Base-by-base conservation (phyloP, 2,329 filamentous ascomycete genomes). In the Neonectria coccinea region DNA sequence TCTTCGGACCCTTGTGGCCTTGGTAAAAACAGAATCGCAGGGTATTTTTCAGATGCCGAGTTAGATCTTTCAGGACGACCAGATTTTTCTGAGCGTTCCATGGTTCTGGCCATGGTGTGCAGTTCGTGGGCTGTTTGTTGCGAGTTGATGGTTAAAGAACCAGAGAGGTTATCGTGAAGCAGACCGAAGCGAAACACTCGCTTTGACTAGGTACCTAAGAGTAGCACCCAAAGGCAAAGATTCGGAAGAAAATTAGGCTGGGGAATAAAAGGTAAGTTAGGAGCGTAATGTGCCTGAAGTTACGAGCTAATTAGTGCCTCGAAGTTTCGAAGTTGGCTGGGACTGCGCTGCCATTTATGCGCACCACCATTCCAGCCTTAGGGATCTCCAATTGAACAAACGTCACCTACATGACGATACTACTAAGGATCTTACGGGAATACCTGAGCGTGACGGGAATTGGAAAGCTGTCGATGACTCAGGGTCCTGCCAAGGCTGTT, bases 331-430 rank as follows among this genome's bases (percentile, higher is more conserved):
- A 18, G n/a, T 42, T 11, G 16, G 39, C 8, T 42, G 16, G n/a
- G n/a, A 42, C 7, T 16, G 39, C n/a, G 39, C 39, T 42, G 39
- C n/a, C 39, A 42, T 42, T 42, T 42, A 42, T 42, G 39, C 39
- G 39, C n/a, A 42, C 39, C n/a, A 1, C 8, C n/a, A 20, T 18
- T 11, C 3, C 7, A 4, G n/a, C n/a, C 39, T 11, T n/a, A 2
- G 10, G n/a, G 39, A 42, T 56, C 44, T 52, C 41, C 52, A 39
- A 63, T 48, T 36, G 11, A 47, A 22, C 27, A 51, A 39, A 62
- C 41, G 33, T 54, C 59, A 69, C 41, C 48, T 56, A 44, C 65
- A 62, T 31, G 33, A 31, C 29, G 36, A 62, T 45, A 44, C 11
- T 8, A 7, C 50, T 47, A 55, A 33, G 16, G 33, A 7, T 56